Evolutionary conservation across 1,284 basidiomycete species (phyloP), one percentile per base, ranked within the genome.

Genomic region (Rhodotorula sp.): DNA sequence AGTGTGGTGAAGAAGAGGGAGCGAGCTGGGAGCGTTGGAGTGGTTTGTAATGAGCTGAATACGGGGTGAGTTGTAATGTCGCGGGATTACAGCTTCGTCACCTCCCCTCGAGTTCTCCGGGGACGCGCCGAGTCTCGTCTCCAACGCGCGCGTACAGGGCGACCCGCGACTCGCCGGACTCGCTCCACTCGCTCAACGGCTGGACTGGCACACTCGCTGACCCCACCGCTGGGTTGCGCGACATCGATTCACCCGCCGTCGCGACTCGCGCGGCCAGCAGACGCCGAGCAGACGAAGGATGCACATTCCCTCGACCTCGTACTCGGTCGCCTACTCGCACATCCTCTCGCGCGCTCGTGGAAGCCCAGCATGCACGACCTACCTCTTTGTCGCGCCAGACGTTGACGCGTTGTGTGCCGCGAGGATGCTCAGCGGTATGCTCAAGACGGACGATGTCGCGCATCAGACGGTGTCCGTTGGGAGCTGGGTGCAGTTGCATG

Each of bases 381-480:
- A 92, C 73, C 85, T 96, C 66, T 87, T 95, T 70, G 90, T 91
- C 57, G 87, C 92, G 6, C 90, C 92, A 18, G 91, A 94, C 78
- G 90, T 94, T 57, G 93, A 96, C 81, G 90, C 91, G 22, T 82
- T 96, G 10, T 94, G 91, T 80, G 93, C 92, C 9, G 87, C 90
- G 8, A 86, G 89, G 58, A 94, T 98, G 85, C 85, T 99, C 56
- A 88, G 89, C n/a, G 88, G 88, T 48, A 83, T 99, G 28, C 87
- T 99, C 81, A 89, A 88, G 73, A 91, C 95, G 75, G 96, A 99
- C 83, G 93, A 96, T 76, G 87, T 99, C 30, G 89, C 90, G 78
- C 90, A 96, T 80, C 87, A 91, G 54, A 87, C 94, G 70, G 88
- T 94, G 30, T 95, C 95, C n/a, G 88, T 98, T 2, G 89, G 92